phyloP scores from a whole-genome alignment of 2,329 filamentous ascomycete species.

The Fusarium chaquense region DNA sequence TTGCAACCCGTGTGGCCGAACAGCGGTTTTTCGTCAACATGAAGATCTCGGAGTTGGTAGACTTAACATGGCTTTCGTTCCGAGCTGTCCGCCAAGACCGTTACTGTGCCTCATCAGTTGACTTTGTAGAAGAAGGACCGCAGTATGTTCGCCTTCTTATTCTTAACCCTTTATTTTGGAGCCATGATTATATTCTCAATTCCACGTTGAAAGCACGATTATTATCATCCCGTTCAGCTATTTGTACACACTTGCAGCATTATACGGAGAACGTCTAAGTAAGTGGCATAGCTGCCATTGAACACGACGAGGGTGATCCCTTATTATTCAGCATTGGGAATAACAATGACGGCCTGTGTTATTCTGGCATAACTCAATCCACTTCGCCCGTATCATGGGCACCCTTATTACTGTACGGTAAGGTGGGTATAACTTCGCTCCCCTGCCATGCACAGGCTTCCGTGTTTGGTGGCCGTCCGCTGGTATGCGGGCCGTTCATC shows the following conservation, averaged over 20 bases:
- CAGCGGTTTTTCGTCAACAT: conserved; percentile 2
- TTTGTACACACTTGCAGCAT: not conserved
- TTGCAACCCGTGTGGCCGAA: not conserved
- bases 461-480: conserved; percentile 20
- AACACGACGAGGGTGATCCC: not conserved
- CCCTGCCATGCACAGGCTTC: conserved; percentile 14
- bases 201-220: not conserved
- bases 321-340: conserved; percentile 24
- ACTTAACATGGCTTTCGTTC: conserved; percentile 23
- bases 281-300: not conserved
- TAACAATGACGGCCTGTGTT: conserved; percentile 30
- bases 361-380: conserved; percentile 6
- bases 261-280: too few relatives aligned
- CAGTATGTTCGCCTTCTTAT: not conserved
- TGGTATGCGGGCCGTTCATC: conserved; percentile 32
- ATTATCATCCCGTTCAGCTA: not conserved
- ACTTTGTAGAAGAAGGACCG: not conserved
- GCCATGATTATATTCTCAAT: not conserved
- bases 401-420: not conserved
- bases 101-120: conserved; percentile 14
- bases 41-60: not conserved
- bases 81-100: conserved; percentile 23
- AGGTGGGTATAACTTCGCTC: conserved; percentile 2
- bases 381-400: not conserved
- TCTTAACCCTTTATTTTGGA: too few relatives aligned